Conservation (phyloP, 371 early-diverging fungal genomes). For the Lichtheimia hyalospora region DNA sequence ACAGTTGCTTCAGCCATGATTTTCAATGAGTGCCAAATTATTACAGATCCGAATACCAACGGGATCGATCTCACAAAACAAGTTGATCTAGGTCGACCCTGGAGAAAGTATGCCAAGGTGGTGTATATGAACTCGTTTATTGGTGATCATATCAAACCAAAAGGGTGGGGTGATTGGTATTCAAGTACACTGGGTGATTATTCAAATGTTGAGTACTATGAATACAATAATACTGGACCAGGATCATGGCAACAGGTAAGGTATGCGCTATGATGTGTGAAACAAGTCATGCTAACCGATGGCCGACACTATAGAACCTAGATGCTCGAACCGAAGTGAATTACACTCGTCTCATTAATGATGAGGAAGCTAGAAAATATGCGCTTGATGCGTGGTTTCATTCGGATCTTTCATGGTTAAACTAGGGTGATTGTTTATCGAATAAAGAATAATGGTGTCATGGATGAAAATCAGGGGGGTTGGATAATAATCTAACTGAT, state of each 20-base stretch:
- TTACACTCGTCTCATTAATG: neutral
- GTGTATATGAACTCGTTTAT: conserved; percentile 24
- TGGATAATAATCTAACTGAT: neutral
- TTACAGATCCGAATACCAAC: conserved; percentile 9
- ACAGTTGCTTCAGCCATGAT: conserved; percentile 15
- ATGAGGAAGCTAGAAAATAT: conserved; percentile 1
- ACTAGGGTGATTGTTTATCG: neutral
- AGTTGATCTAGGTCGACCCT: conserved; percentile 27
- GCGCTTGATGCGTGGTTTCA: neutral
- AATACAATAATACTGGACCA: conserved; percentile 28
- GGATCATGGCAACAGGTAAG: conserved; percentile 12
- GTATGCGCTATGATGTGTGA: neutral
- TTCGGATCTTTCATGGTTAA: conserved; percentile 4
- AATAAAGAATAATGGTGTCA: neutral
- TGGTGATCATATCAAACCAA: conserved; percentile 15
- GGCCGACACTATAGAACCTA: neutral
- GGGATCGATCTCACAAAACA: conserved; percentile 1
- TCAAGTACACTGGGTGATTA: conserved; percentile 11
- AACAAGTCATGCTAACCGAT: no score
- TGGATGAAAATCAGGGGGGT: neutral
- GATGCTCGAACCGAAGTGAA: neutral
- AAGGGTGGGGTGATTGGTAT: conserved; percentile 23
- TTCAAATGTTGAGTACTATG: conserved; percentile 17
- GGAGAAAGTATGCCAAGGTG: conserved; percentile 30
- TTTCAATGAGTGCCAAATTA: conserved; percentile 6